These are phyloP conservation scores for Colletotrichum spinosum DNA, from an alignment of 2,329 filamentous ascomycete species.

Conservation along the genomic window DNA sequence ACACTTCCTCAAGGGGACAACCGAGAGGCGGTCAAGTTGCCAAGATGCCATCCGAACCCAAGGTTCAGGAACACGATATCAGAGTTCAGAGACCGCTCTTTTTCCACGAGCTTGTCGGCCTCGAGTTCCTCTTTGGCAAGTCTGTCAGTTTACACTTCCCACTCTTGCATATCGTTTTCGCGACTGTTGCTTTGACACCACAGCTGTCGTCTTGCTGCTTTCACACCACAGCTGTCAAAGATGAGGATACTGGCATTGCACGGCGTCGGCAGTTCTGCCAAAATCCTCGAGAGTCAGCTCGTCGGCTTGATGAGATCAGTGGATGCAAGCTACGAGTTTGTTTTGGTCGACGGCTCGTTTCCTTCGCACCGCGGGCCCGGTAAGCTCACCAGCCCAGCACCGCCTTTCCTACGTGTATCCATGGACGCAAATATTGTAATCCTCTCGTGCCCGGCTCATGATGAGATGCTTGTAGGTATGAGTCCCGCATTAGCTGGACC, in stretches of 20 bases:
- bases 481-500: conserved; percentile 12
- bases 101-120: too few species aligned
- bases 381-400: conserved; percentile 10
- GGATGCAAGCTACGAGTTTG: conserved; percentile 36
- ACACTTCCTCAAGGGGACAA: too few species aligned
- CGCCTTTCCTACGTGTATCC: background rate
- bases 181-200: too few species aligned
- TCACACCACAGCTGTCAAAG: background rate
- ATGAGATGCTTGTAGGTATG: conserved; percentile 13
- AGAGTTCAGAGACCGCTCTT: too few species aligned
- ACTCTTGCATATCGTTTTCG: too few species aligned
- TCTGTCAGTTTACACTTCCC: too few species aligned
- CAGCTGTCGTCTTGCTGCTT: too few species aligned
- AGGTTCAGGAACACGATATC: too few species aligned
- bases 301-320: conserved; percentile 15
- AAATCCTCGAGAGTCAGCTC: conserved; percentile 25
- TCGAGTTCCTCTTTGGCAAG: too few species aligned
- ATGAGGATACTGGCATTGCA: conserved; percentile 31
- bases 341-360: conserved; percentile 24
- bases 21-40: too few species aligned
- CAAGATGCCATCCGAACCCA: too few species aligned
- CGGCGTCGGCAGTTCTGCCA: conserved; percentile 30
- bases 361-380: conserved; percentile 29
- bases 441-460: background rate
- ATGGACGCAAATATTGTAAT: background rate